Percentiles rank a stretch among this genome's conserved stretches.
Conservation (phyloP, 805 yeast genomes). For the Wickerhamiella australiensis region DNA sequence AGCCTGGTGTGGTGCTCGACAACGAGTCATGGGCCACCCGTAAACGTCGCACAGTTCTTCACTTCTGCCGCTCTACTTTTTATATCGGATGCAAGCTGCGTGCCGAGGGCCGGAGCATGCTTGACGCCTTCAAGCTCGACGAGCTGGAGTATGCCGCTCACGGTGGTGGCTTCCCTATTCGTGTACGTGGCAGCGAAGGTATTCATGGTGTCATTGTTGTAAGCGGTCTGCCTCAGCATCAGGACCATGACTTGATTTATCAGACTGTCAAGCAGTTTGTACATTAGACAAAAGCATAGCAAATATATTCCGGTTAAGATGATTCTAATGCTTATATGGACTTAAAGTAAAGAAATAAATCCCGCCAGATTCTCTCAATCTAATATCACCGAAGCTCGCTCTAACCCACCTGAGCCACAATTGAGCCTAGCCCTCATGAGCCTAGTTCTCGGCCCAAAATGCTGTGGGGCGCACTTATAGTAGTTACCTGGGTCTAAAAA, state of each 20-base stretch:
- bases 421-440: no score
- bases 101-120: slow-evolving; percentile 17
- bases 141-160: slow-evolving; percentile 23
- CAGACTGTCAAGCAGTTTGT: slow-evolving; percentile 18
- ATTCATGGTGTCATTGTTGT: slow-evolving; percentile 25
- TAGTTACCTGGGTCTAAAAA: no score
- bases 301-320: no score
- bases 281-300: neutral
- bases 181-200: slow-evolving; percentile 26
- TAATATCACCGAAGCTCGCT: no score
- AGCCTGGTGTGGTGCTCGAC: slow-evolving; percentile 26
- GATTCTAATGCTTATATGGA: no score
- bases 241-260: slow-evolving; percentile 23
- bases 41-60: slow-evolving; percentile 23
- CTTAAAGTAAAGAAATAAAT: no score
- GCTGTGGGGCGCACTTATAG: no score
- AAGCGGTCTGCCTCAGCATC: slow-evolving; percentile 24
- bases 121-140: slow-evolving; percentile 18
- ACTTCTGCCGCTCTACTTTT: slow-evolving; percentile 23
- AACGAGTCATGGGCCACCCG: slow-evolving; percentile 25
- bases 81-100: slow-evolving; percentile 24
- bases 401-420: no score
- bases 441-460: no score
- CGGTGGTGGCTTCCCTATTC: slow-evolving; percentile 28
- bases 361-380: no score